A percentile compares a stretch with the other conserved stretches of the same genome.
Conservation (phyloP, 306 rosid genomes). For the Cotoneaster glaucophyllus region DNA sequence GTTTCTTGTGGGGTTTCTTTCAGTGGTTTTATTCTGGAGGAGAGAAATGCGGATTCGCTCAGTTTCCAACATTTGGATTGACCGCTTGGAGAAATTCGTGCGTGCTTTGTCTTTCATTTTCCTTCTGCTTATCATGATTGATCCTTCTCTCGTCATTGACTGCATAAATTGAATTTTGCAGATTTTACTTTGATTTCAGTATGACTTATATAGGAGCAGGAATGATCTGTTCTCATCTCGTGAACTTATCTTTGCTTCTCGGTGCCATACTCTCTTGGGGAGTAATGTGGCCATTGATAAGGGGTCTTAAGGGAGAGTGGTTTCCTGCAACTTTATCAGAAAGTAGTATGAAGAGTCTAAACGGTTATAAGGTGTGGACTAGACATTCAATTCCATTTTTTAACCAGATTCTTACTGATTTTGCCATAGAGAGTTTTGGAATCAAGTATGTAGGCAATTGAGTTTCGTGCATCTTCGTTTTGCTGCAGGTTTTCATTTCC, state of each 20-base stretch:
- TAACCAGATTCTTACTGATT: not conserved
- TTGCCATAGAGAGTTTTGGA: not conserved
- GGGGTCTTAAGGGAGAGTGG: conserved; percentile 87
- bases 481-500: conserved; percentile 81
- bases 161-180: conserved; percentile 32
- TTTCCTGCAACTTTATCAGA: conserved; percentile 66
- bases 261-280: conserved; percentile 98
- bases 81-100: conserved; percentile 79
- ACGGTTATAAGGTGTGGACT: conserved; percentile 75
- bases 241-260: conserved; percentile 80
- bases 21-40: conserved; percentile 95
- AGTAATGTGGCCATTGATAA: conserved; percentile 91
- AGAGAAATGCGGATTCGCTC: conserved; percentile 69
- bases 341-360: conserved; percentile 91
- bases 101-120: conserved; percentile 17
- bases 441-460: conserved; percentile 10
- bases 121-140: conserved; percentile 2
- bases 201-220: conserved; percentile 98
- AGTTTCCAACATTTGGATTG: conserved; percentile 95
- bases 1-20: conserved; percentile 87
- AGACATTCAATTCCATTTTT: not conserved
- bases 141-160: conserved; percentile 17
- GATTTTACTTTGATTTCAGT: conserved; percentile 95
- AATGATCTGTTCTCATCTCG: conserved; percentile 96
- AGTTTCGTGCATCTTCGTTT: conserved; percentile 10